Percentiles rank a stretch among this genome's conserved stretches.
Evolutionary conservation across 140 eudicot genomes (phyloP).

Genomic region (Flaveria floridana): DNA sequence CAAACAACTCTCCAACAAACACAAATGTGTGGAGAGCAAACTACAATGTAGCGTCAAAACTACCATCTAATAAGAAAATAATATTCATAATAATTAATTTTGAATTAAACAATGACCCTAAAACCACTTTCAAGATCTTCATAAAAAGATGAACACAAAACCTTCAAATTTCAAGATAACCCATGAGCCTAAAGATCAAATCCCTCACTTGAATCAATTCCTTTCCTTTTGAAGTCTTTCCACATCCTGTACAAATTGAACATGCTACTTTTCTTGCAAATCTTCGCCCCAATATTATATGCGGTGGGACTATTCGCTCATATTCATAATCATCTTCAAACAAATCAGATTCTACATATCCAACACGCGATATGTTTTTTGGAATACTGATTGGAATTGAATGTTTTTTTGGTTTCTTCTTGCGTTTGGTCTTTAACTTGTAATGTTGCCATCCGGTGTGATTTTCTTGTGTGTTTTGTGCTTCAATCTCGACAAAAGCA

Average conservation of each 20-base stretch:
- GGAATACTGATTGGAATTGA: conserved; percentile 53
- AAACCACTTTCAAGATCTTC: background rate
- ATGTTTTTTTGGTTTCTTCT: conserved; percentile 25
- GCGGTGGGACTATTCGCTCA: conserved; percentile 62
- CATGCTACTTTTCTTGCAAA: conserved; percentile 52
- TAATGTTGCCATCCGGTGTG: background rate
- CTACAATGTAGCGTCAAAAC: background rate
- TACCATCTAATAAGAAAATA: conserved; percentile 2
- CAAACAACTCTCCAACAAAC: background rate
- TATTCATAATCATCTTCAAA: conserved; percentile 37
- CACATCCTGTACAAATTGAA: conserved; percentile 58
- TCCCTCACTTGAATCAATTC: conserved; percentile 63
- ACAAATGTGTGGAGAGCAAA: background rate
- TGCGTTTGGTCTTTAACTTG: conserved; percentile 17
- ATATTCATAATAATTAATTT: background rate
- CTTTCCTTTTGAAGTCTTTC: conserved; percentile 58
- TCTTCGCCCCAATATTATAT: conserved; percentile 52
- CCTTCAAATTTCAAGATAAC: conserved; percentile 52
- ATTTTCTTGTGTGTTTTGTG: conserved; percentile 2
- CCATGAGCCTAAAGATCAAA: conserved; percentile 58
- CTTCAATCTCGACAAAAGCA: conserved; percentile 36
- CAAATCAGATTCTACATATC: conserved; percentile 30
- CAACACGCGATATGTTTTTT: background rate
- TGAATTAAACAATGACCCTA: background rate
- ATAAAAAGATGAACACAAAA: background rate